Evolutionary conservation across 1,284 basidiomycete genomes (phyloP), one percentile per base, ranked within the genome.

Genomic region (Fomitopsis palustris): DNA sequence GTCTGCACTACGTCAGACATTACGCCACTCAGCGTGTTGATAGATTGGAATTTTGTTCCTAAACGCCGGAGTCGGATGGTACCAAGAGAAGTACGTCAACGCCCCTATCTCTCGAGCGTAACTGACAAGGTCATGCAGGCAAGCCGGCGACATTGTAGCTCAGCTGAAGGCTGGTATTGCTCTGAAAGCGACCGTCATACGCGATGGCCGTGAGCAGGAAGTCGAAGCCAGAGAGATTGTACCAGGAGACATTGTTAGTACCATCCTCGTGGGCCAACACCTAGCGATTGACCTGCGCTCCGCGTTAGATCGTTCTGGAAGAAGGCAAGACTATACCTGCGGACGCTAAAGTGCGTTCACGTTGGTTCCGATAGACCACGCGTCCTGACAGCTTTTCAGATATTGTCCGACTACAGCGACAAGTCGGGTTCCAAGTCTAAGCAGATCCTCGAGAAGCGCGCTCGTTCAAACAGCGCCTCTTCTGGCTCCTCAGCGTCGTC

Each of bases 131-230:
- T 10, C 27, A 21, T 10, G 27, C 43, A 59, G 58, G 38, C 58
- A 59, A 52, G 58, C 58, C 17, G 58, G 58, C 16, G 58, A 59
- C 29, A 59, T 59, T 14, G 58, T 59, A 4, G 58, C 58, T 3
- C 58, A 59, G 23, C 31, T 59, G 1, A 59, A 59, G 49, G 58
- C 58, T 37, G 58, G 58, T 27, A 59, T 59, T n/a, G 58, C 58
- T 1, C 21, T 59, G 45, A 41, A 17, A 12, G 58, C 58, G 29
- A 25, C 21, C 47, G 58, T 59, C 16, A 37, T 59, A 21, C 58
- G 58, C 23, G 58, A 59, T 35, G 58, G 58, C 1, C 43, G 54
- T 29, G 58, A 59, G n/a, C 58, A 59, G 54, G 45, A 59, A 23
- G 56, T 59, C 19, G 58, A 55, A 21, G 58, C 58, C 4, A 45